Base-by-base conservation (phyloP, 225 moss, liverwort and hornwort species). In the Pseudoscleropodium purum region DNA sequence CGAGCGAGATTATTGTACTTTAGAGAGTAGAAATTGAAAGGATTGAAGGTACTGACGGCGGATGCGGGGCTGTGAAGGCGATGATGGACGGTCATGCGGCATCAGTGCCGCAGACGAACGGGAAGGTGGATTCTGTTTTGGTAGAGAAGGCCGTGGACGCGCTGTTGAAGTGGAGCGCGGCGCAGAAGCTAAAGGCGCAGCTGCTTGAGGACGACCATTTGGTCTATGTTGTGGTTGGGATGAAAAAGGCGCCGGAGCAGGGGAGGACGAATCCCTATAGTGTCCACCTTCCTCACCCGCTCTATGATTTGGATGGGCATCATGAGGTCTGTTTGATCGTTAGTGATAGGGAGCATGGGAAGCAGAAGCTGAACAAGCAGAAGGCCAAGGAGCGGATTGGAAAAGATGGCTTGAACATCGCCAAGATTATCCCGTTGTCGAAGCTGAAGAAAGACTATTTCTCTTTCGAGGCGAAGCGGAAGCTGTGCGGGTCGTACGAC, bases 401-500 rank as follows among this genome's bases (percentile, higher is more conserved):
- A 49, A 91, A 94, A 67, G 95, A 93, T 80, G 94, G 94, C 21
- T 84, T 98, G 73, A 89, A 94, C 14, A 90, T 96, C n/a, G 87
- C 94, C 18, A 96, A 96, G 84, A 95, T 97, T 29, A 94, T 98
- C 13, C 92, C 95, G 36, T 87, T 96, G 69, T 94, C 97, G 57
- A 97, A 91, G 85, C 79, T 97, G 79, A 96, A 93, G 94, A 96
- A 92, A 79, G 92, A 97, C 51, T 94, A 94, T 79, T 95, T 86
- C 56, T 81, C 93, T 11, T 91, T 93, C 59, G 98, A 97, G 91
- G 95, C 94, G 33, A 97, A 95, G 93, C 92, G 97, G 90, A 98
- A 97, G 84, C 91, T 98, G 18, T 97, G 97, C 29, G 97, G 94
- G 39, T 95, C 95, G 7, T 97, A 96, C 59, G 97, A 96, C 30